Percentiles rank a stretch among this genome's conserved stretches.
These are phyloP conservation scores for Wickerhamomyces pijperi DNA, from an alignment of 805 yeast species.

Conservation along the genomic window DNA sequence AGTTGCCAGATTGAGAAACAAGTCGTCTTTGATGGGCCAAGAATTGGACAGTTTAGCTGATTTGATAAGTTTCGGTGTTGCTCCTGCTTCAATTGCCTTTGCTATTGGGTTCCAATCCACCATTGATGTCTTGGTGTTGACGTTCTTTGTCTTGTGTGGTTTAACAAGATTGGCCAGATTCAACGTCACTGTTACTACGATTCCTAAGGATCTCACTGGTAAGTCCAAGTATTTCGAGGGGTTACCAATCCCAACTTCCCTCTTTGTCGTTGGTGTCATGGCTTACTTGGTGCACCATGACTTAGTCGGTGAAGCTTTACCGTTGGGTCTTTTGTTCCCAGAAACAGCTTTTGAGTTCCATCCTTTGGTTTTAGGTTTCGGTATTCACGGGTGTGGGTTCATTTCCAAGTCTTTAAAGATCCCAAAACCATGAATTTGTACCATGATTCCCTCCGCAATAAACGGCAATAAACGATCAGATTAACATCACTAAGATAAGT, in stretches of 20 bases:
- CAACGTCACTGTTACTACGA: slow-evolving; percentile 84
- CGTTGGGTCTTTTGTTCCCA: slow-evolving; percentile 50
- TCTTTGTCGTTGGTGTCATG: slow-evolving; percentile 65
- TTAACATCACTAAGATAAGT: too few species aligned
- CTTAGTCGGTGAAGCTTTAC: slow-evolving; percentile 40
- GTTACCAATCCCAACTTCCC: slow-evolving; percentile 85
- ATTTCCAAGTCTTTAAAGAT: slow-evolving; percentile 83
- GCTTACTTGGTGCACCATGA: slow-evolving; percentile 49
- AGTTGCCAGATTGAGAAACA: slow-evolving; percentile 89
- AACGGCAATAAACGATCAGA: too few species aligned
- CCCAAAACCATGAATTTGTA: slow-evolving; percentile 54
- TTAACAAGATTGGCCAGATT: slow-evolving; percentile 89
- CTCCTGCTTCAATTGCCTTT: slow-evolving; percentile 90
- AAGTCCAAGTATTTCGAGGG: slow-evolving; percentile 93
- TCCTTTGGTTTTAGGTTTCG: slow-evolving; percentile 50
- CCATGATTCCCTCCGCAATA: too few species aligned
- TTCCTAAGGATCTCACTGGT: slow-evolving; percentile 84
- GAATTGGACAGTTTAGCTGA: slow-evolving; percentile 96
- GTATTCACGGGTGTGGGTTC: slow-evolving; percentile 80
- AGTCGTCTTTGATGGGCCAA: slow-evolving; percentile 90
- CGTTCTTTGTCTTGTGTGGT: slow-evolving; percentile 87
- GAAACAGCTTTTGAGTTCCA: slow-evolving; percentile 65
- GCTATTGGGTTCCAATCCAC: slow-evolving; percentile 84
- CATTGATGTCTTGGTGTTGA: slow-evolving; percentile 61
- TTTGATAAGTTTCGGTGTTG: slow-evolving; percentile 86